A percentile compares a stretch with the other conserved stretches of the same genome.
Evolutionary conservation across 1,139 yeast genomes (phyloP).

Genomic region (Hanseniaspora sp.): DNA sequence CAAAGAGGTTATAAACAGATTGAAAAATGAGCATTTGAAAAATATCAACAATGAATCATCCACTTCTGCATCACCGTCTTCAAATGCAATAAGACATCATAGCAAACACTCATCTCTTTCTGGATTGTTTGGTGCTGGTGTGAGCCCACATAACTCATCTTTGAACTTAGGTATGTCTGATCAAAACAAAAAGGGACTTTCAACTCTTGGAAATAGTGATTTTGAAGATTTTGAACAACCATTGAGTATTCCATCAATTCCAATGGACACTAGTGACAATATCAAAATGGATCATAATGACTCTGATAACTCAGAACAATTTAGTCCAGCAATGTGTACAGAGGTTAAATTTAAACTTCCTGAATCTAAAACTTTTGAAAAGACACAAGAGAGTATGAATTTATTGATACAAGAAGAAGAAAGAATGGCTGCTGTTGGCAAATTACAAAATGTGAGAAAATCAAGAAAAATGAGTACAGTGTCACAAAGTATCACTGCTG

Average conservation of each 20-base stretch:
- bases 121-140: not conserved
- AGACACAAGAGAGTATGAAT: constrained; percentile 17
- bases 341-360: constrained; percentile 3
- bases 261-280: not conserved
- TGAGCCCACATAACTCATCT: not conserved
- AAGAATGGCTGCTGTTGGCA: constrained; percentile 26
- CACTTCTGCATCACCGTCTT: constrained; percentile 28
- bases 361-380: constrained; percentile 18
- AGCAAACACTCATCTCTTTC: constrained; percentile 10
- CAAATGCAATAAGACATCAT: constrained; percentile 22
- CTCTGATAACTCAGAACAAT: not conserved
- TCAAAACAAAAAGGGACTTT: not conserved
- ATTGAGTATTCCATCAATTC: constrained; percentile 13
- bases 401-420: constrained; percentile 23
- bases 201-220: not conserved
- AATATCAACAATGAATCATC: constrained; percentile 21
- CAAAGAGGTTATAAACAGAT: constrained; percentile 76
- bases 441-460: constrained; percentile 24
- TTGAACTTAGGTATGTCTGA: not conserved
- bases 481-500: not conserved
- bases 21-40: constrained; percentile 71
- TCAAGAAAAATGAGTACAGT: constrained; percentile 26
- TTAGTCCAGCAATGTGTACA: not conserved
- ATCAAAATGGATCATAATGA: not conserved
- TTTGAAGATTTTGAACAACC: not conserved